Evolutionary conservation across 768 basidiomycete species (phyloP).

Genomic region (Panaeolus cyanescens): DNA sequence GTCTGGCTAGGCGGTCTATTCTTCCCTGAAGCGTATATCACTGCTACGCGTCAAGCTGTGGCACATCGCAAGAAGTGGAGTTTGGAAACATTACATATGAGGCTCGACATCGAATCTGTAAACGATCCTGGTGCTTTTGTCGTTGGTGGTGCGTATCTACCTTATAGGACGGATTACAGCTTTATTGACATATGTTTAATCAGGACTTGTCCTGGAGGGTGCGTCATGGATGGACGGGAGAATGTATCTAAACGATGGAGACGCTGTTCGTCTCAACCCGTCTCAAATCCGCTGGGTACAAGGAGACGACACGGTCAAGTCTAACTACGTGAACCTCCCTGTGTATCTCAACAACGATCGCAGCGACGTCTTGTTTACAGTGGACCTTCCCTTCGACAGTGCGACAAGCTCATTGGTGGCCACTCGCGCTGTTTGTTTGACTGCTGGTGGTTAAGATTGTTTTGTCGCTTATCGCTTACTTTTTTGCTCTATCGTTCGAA

Average conservation of each 20-base stretch:
- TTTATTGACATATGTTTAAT: constrained; percentile 12
- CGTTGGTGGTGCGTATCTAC: constrained; percentile 71
- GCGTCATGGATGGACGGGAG: constrained; percentile 72
- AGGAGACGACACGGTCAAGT: constrained; percentile 37
- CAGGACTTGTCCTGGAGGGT: constrained; percentile 87
- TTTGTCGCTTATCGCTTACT: constrained; percentile 1
- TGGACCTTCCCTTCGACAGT: constrained; percentile 78
- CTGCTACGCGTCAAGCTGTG: constrained; percentile 93
- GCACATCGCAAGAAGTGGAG: constrained; percentile 93
- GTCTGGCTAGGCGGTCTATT: constrained; percentile 95
- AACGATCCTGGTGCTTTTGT: constrained; percentile 81
- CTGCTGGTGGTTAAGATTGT: constrained; percentile 63
- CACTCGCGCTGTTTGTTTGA: constrained; percentile 89
- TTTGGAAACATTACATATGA: constrained; percentile 81
- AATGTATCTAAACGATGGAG: constrained; percentile 84
- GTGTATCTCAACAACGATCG: constrained; percentile 92
- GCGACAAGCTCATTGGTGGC: constrained; percentile 71
- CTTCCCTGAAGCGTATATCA: constrained; percentile 96
- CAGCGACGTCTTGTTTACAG: constrained; percentile 88
- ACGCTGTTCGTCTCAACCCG: constrained; percentile 72
- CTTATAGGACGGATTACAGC: neutral
- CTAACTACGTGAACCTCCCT: constrained; percentile 72
- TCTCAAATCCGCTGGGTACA: constrained; percentile 91
- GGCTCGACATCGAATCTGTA: constrained; percentile 80
- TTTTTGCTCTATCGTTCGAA: constrained; percentile 7